phyloP scores from a whole-genome alignment of 106 monocot species.

The Dendrobium huoshanense region DNA sequence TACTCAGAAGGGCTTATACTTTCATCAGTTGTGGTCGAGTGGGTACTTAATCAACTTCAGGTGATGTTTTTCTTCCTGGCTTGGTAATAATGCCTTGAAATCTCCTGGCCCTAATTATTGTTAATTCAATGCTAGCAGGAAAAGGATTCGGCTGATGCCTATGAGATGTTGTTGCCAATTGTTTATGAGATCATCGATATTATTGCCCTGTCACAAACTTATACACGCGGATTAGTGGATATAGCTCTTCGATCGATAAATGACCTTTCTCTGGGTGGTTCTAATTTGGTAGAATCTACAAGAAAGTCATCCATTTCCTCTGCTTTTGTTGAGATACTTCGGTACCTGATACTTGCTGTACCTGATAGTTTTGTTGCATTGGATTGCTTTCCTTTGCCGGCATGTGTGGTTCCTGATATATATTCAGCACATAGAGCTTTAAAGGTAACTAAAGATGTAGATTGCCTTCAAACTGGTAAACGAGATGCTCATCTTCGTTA shows the following conservation, averaged over 20 bases:
- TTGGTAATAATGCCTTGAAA: not conserved
- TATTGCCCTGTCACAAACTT: constrained; percentile 68
- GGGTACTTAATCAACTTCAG: constrained; percentile 78
- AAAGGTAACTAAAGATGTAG: constrained; percentile 18
- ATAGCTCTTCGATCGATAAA: constrained; percentile 47
- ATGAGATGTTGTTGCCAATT: constrained; percentile 87
- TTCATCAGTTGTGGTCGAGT: constrained; percentile 73
- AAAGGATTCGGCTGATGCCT: constrained; percentile 59
- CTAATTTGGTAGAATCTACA: constrained; percentile 18
- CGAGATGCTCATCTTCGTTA: constrained; percentile 53
- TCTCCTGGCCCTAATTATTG: constrained; percentile 7
- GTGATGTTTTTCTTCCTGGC: constrained; percentile 27
- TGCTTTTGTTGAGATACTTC: constrained; percentile 57
- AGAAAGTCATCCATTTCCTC: constrained; percentile 35
- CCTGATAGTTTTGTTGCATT: constrained; percentile 88
- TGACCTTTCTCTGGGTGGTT: constrained; percentile 29
- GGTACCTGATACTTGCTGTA: constrained; percentile 65
- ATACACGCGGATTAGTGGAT: constrained; percentile 73
- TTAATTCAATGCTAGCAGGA: constrained; percentile 48
- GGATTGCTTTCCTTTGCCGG: constrained; percentile 78
- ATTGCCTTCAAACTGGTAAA: constrained; percentile 17
- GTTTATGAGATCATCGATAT: constrained; percentile 53
- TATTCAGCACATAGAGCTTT: constrained; percentile 12
- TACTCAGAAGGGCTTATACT: constrained; percentile 70
- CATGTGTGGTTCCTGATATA: constrained; percentile 54